Conservation (phyloP, 495 filamentous ascomycete species). For the Apiosordaria backusii region DNA sequence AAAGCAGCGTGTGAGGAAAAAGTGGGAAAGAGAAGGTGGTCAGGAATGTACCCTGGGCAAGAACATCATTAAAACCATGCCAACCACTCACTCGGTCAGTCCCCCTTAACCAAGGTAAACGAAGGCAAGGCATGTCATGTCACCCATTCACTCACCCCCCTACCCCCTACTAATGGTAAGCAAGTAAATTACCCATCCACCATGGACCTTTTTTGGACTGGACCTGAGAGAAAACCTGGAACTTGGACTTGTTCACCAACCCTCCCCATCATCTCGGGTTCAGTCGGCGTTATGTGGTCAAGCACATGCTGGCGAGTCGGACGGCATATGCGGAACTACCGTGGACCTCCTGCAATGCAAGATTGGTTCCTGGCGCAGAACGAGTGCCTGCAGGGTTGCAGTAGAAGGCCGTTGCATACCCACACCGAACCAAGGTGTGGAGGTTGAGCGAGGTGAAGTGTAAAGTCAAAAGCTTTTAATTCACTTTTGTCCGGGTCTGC, state of each 20-base stretch:
- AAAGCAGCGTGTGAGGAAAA: not conserved
- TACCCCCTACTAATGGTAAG: not conserved
- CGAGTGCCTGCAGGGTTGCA: not conserved
- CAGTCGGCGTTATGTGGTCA: not conserved
- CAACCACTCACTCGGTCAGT: not conserved
- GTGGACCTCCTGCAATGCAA: not conserved
- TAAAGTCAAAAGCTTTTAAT: not conserved
- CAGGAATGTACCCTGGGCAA: not conserved
- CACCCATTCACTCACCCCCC: no score
- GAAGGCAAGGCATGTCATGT: no score
- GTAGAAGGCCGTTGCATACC: not conserved
- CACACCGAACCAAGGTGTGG: not conserved
- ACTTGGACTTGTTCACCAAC: not conserved
- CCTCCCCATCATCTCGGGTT: not conserved
- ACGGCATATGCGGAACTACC: constrained; percentile 5
- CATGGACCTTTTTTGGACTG: no score
- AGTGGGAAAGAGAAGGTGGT: no score
- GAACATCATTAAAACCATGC: not conserved
- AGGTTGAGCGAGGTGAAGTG: not conserved
- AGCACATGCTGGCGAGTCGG: constrained; percentile 2
- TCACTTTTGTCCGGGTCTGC: not conserved
- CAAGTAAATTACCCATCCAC: not conserved
- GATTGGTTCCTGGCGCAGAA: no score
- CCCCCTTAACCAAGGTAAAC: no score
- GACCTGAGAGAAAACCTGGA: no score